A percentile compares a stretch with the other conserved stretches of the same genome.
These are phyloP conservation scores for Cyberlindnera xishuangbannaensis DNA, from an alignment of 805 yeast genomes.

Conservation along the genomic window DNA sequence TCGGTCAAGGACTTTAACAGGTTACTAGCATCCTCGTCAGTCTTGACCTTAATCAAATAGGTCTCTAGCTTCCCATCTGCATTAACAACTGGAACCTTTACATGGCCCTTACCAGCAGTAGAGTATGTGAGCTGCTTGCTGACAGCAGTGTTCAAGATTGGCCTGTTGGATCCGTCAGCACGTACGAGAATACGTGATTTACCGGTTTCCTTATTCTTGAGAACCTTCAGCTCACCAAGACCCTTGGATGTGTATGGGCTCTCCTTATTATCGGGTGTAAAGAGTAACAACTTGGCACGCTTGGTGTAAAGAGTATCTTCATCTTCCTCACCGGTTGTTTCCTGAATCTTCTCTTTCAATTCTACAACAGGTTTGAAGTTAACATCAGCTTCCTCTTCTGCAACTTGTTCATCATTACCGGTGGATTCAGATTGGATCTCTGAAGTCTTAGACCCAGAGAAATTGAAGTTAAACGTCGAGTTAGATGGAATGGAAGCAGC, in stretches of 20 bases:
- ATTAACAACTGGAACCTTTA: conserved; percentile 59
- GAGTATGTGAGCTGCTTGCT: conserved; percentile 54
- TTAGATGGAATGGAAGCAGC: conserved; percentile 9
- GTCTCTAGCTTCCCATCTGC: conserved; percentile 55
- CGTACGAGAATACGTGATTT: conserved; percentile 73
- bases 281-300: conserved; percentile 65
- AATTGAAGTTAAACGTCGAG: conserved; percentile 14
- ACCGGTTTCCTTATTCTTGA: conserved; percentile 50
- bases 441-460: conserved; percentile 17
- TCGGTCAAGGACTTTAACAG: conserved; percentile 32
- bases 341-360: conserved; percentile 46
- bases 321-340: conserved; percentile 79
- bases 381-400: conserved; percentile 42
- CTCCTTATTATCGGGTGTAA: conserved; percentile 43
- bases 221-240: conserved; percentile 73
- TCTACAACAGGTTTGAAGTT: conserved; percentile 40
- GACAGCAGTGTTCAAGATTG: conserved; percentile 63
- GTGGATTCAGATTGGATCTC: conserved; percentile 17
- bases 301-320: conserved; percentile 62
- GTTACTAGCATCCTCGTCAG: conserved; percentile 58
- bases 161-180: conserved; percentile 83
- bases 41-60: conserved; percentile 71
- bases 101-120: conserved; percentile 56
- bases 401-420: conserved; percentile 31
- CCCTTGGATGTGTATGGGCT: conserved; percentile 55